Percentiles rank a stretch among this genome's conserved stretches.
phyloP scores from a whole-genome alignment of 208 protist species.

The Balamuthia mandrillaris region DNA sequence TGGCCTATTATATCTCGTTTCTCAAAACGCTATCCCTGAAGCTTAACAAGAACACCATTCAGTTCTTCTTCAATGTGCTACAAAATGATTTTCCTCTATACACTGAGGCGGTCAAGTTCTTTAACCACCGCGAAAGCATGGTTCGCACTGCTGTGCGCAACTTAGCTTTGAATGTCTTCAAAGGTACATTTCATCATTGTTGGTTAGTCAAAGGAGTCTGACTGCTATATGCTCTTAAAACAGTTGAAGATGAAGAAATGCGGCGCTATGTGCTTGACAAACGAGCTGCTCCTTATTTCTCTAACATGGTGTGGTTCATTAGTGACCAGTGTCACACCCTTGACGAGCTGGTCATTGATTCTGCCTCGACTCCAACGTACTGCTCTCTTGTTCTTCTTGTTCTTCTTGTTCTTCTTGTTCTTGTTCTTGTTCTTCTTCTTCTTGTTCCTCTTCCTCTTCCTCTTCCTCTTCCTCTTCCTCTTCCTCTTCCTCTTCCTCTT shows the following conservation, averaged over 20 bases:
- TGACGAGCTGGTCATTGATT: constrained; percentile 44
- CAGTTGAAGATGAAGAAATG: constrained; percentile 64
- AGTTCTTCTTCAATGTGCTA: constrained; percentile 39
- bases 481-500: neutral
- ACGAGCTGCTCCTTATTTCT: constrained; percentile 75
- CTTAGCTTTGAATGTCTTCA: constrained; percentile 78
- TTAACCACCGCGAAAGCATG: constrained; percentile 79
- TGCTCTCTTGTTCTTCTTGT: too few relatives aligned
- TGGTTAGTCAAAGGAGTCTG: neutral
- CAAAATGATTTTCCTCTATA: constrained; percentile 79
- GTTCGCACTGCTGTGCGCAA: constrained; percentile 78
- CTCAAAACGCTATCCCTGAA: constrained; percentile 81
- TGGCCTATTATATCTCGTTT: constrained; percentile 86
- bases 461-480: neutral
- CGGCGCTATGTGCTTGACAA: constrained; percentile 67
- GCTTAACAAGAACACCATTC: constrained; percentile 72
- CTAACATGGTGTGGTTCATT: constrained; percentile 78
- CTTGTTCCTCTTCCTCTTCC: neutral
- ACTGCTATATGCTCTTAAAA: constrained; percentile 6
- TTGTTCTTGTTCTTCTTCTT: neutral
- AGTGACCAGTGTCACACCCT: constrained; percentile 60
- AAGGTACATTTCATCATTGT: constrained; percentile 42
- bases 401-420: neutral
- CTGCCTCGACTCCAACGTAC: too few relatives aligned
- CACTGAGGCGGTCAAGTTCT: constrained; percentile 82